These are phyloP conservation scores for Colletotrichum magnum DNA, from an alignment of 2,329 filamentous ascomycete genomes.

Conservation along the genomic window DNA sequence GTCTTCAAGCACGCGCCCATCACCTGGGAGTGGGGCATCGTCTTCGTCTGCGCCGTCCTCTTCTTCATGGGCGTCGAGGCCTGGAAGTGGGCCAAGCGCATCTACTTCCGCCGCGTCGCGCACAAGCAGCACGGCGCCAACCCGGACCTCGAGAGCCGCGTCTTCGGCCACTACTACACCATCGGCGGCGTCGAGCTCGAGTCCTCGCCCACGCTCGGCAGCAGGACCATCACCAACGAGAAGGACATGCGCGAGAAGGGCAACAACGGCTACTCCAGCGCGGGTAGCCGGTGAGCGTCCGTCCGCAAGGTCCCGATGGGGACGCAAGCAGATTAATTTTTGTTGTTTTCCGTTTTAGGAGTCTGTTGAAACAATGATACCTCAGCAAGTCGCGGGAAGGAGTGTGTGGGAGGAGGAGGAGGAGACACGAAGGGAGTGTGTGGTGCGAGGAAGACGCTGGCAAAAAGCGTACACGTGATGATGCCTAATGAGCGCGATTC, in stretches of 20 bases:
- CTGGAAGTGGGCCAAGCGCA: slow-evolving; percentile 72
- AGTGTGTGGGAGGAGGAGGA: background rate
- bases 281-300: slow-evolving; percentile 10
- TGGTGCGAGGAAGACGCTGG: background rate
- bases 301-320: background rate
- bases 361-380: background rate
- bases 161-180: slow-evolving; percentile 51
- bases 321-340: background rate
- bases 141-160: slow-evolving; percentile 49
- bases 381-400: background rate
- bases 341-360: background rate
- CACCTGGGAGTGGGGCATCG: slow-evolving; percentile 73
- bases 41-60: slow-evolving; percentile 66
- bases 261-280: slow-evolving; percentile 32
- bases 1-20: slow-evolving; percentile 73
- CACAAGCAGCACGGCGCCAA: slow-evolving; percentile 41
- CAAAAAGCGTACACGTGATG: background rate
- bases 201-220: slow-evolving; percentile 35
- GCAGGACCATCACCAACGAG: slow-evolving; percentile 39
- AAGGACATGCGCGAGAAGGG: slow-evolving; percentile 41
- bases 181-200: slow-evolving; percentile 41
- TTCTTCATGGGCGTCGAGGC: slow-evolving; percentile 71
- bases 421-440: background rate
- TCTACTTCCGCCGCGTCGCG: slow-evolving; percentile 53
- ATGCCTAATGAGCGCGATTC: slow-evolving; percentile 12